Base-by-base conservation (phyloP, 208 protist species). In the Balamuthia mandrillaris region DNA sequence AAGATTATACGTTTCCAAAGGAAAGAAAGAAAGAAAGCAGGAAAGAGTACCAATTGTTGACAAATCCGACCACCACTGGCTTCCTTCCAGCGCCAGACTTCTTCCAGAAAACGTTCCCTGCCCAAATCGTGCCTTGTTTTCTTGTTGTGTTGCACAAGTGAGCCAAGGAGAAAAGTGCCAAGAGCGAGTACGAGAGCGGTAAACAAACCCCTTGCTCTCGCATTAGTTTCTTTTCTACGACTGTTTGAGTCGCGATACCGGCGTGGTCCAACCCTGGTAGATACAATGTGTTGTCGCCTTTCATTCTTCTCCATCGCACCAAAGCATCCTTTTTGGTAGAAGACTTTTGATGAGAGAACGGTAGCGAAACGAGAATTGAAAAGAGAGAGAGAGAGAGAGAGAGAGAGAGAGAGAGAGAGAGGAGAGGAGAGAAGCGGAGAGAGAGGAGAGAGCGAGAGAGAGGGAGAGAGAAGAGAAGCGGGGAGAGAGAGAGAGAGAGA, bases 221-320 rank as follows among this genome's bases (percentile, higher is more conserved):
- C 88, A 91, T 84, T 16, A 99, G 56, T 49, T 96, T 94, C 87
- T 98, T 98, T 90, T 99, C 98, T 2, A 99, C 98, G 2, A 99
- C 98, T 14, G 91, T 86, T 94, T 99, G 98, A 39, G 98, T 99
- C 42, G 97, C 96, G 90, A 99, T 99, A 87, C 97, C 99, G 37
- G 99, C 99, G 93, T 99, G 99, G 91, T 99, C 99, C 33, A 95
- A 97, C 68, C 99, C 99, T 44, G 99, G 99, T 56, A 99, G 85
- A 94, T 98, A 99, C 16, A 99, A 94, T 2, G 95, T 96, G 87
- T 97, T 93, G 65, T 98, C 92, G 68, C 98, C 98, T 37, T 90
- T 91, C 98, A 99, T 99, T 56, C 97, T 92, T 65, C 97, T 94
- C 85, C 87, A 89, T 33, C 63, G 42, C 56, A 85, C 41, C 12